Evolutionary conservation across 2,329 filamentous ascomycete genomes (phyloP), one percentile per base, ranked within the genome.

Genomic region (Paraconiothyrium brasiliense): DNA sequence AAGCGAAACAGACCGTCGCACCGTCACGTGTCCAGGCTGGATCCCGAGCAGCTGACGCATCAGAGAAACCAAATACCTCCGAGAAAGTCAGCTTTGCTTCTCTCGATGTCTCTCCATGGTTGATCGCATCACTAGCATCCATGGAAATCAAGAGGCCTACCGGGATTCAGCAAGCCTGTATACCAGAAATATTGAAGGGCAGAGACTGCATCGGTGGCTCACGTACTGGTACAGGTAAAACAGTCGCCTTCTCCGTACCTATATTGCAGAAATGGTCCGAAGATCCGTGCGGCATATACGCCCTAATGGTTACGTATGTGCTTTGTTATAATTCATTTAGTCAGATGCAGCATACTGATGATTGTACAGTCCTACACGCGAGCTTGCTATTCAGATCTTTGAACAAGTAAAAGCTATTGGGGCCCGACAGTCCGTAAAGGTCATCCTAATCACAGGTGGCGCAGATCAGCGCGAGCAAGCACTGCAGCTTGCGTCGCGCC

Each of bases 341-440:
- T 37, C 30, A n/a, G 24, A 22, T 13, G 34, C 20, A n/a, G 54
- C 20, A 51, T 57, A 30, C 65, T 71, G 46, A 69, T 37, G 22
- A 16, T 34, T 10, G 24, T 30, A 3, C 37, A 71, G 65, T 30
- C 74, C 72, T 10, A 74, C 73, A 8, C 87, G 92, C 71, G 95
- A 99, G 81, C 87, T 99, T 61, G 95, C 95, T 4, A 86, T 98
- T 24, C 95, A 99, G 76, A 97, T 99, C 54, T 96, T 90, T 77
- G 95, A 99, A 81, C 95, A 99, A 78, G 90, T 98, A 82, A 93
- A 93, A 75, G 95, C 95, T 14, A 93, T 99, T 58, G 94, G 93
- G 2, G 89, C 93, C 4, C 91, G 92, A 0, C 93, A 97, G 72
- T 91, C 90, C 59, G 86, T 99, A 68, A 97, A 97, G 78, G 89